Evolutionary conservation across 192 early-diverging fungal species (phyloP).

Genomic region (Jimgerdemannia flammicorona): DNA sequence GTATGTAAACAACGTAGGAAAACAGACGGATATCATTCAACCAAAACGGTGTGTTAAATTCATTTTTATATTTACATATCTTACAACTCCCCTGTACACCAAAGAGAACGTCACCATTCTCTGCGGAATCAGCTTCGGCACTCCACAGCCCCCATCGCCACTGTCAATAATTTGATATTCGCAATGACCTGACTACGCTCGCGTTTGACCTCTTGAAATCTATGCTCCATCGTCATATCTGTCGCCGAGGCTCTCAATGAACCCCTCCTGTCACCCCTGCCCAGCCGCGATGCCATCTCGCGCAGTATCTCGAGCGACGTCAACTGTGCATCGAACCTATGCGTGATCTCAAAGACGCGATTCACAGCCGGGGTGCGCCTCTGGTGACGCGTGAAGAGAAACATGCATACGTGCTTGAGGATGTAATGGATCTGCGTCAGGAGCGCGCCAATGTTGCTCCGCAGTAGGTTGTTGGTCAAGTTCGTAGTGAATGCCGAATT

Average conservation of each 20-base stretch:
- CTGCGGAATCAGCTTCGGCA: too few relatives aligned
- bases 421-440: slow-evolving; percentile 12
- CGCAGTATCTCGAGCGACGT: neutral
- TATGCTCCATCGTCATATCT: neutral
- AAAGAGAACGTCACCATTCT: too few relatives aligned
- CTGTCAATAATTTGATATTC: neutral
- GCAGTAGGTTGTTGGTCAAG: neutral
- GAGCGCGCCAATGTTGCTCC: neutral
- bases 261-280: neutral
- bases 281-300: neutral
- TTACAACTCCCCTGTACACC: too few relatives aligned
- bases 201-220: neutral
- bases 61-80: too few relatives aligned
- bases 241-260: neutral
- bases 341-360: slow-evolving; percentile 1
- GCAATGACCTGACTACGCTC: neutral
- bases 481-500: neutral
- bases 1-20: too few relatives aligned
- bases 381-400: neutral
- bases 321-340: slow-evolving; percentile 2
- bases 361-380: neutral
- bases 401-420: slow-evolving; percentile 4
- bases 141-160: neutral
- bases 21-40: too few relatives aligned
- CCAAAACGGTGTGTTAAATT: too few relatives aligned